These are phyloP conservation scores for Trichoderma erinaceum DNA, from an alignment of 495 filamentous ascomycete species.

Conservation along the genomic window DNA sequence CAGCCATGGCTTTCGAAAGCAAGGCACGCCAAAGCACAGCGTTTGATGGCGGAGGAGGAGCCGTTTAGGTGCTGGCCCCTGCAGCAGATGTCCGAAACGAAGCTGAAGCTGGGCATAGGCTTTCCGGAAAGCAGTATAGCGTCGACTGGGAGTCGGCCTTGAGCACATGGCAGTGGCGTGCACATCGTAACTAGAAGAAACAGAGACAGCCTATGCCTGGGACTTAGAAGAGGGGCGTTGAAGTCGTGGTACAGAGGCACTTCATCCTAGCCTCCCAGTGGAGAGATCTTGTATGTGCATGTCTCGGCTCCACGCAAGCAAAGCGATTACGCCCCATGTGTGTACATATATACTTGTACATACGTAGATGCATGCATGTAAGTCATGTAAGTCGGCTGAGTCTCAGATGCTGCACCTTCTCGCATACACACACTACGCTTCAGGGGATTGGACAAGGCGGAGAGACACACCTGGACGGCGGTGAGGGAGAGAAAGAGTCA, in stretches of 20 bases:
- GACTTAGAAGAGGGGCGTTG: not conserved
- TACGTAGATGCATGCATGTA: not conserved
- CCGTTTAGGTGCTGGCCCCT: not conserved
- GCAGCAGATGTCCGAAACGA: not conserved
- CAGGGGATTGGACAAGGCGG: constrained; percentile 1
- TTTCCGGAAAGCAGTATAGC: constrained; percentile 4
- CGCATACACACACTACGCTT: not conserved
- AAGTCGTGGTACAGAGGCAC: not conserved
- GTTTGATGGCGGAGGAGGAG: not conserved
- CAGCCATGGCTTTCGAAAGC: not conserved
- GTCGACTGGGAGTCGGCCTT: not conserved
- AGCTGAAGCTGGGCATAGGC: not conserved
- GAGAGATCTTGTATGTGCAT: too few relatives aligned
- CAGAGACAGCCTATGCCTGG: too few relatives aligned
- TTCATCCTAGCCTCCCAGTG: not conserved
- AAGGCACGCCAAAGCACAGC: constrained; percentile 9
- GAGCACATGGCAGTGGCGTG: constrained; percentile 2
- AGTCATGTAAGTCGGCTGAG: too few relatives aligned
- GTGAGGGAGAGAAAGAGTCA: not conserved
- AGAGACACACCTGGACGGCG: not conserved
- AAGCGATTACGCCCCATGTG: not conserved
- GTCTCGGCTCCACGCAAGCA: too few relatives aligned
- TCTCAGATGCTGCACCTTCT: not conserved
- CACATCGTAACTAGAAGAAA: not conserved
- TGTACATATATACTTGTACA: too few relatives aligned